Evolutionary conservation across 2,329 filamentous ascomycete genomes (phyloP).

Genomic region (Eutypella sp.): DNA sequence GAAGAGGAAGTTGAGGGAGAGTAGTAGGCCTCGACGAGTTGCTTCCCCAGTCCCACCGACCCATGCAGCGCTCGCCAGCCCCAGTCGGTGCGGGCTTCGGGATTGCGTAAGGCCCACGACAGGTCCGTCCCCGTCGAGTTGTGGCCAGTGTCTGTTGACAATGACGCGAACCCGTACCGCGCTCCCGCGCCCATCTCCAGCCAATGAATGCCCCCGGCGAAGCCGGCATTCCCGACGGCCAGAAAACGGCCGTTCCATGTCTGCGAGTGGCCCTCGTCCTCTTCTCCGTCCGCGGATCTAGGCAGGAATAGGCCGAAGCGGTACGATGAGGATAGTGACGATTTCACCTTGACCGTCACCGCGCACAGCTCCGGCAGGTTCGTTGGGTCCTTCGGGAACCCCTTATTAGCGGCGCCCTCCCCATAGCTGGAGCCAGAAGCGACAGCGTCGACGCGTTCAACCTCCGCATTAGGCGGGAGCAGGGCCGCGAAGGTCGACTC

Average conservation of each 20-base stretch:
- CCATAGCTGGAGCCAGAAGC: slow-evolving; percentile 29
- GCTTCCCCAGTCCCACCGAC: slow-evolving; percentile 37
- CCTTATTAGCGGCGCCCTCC: slow-evolving; percentile 29
- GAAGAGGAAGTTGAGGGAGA: slow-evolving; percentile 2
- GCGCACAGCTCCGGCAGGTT: slow-evolving; percentile 35
- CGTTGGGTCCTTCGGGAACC: slow-evolving; percentile 30
- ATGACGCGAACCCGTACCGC: slow-evolving; percentile 35
- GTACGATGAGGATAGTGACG: slow-evolving; percentile 27
- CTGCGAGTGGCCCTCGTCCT: background rate
- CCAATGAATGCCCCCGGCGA: slow-evolving; percentile 32
- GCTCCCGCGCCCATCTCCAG: slow-evolving; percentile 27
- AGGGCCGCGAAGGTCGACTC: slow-evolving; percentile 13
- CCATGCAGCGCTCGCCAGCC: slow-evolving; percentile 15
- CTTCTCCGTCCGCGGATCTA: slow-evolving; percentile 2
- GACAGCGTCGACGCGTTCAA: slow-evolving; percentile 25
- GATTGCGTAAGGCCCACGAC: slow-evolving; percentile 34
- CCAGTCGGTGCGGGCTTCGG: slow-evolving; percentile 31
- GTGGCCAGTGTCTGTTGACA: slow-evolving; percentile 41
- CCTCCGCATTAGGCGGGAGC: slow-evolving; percentile 20
- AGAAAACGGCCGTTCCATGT: slow-evolving; percentile 33
- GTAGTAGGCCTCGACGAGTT: slow-evolving; percentile 40
- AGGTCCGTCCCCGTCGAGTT: slow-evolving; percentile 25
- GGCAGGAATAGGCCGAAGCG: slow-evolving; percentile 36
- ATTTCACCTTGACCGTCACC: slow-evolving; percentile 29
- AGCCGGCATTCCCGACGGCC: slow-evolving; percentile 34